A percentile compares a stretch with the other conserved stretches of the same genome.
Conservation (phyloP, 805 yeast species). For the Cyberlindnera bimundalis region DNA sequence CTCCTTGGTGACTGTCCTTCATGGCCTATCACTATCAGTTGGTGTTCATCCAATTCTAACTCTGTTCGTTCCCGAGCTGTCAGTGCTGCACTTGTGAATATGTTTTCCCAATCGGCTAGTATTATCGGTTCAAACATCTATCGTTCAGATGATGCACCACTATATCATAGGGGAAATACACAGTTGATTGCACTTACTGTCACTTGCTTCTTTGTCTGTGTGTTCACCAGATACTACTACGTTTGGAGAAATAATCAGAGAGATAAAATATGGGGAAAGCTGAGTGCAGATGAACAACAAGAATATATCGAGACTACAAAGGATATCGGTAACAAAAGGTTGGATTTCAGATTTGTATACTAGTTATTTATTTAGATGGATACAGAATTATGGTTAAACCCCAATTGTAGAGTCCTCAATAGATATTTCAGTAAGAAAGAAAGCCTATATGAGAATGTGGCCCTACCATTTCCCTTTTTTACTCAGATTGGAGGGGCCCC, state of each 20-base stretch:
- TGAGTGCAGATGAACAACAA: conserved; percentile 48
- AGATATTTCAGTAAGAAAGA: too few relatives aligned
- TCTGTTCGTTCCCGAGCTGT: conserved; percentile 63
- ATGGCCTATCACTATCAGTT: conserved; percentile 54
- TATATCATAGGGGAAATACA: conserved; percentile 55
- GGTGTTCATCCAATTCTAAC: conserved; percentile 62
- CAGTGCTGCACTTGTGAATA: conserved; percentile 61
- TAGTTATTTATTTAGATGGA: background rate
- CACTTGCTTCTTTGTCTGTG: conserved; percentile 30
- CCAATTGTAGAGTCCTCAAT: too few relatives aligned
- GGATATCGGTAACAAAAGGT: conserved; percentile 55
- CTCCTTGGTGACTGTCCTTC: conserved; percentile 42
- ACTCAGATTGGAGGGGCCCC: too few relatives aligned
- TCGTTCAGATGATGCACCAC: conserved; percentile 53
- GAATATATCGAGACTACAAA: conserved; percentile 42
- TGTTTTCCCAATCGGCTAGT: conserved; percentile 56
- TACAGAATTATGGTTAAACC: too few relatives aligned
- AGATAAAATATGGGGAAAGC: conserved; percentile 46
- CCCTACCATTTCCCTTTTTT: too few relatives aligned
- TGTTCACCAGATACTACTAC: conserved; percentile 32
- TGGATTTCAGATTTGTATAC: conserved; percentile 43
- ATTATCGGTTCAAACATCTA: conserved; percentile 57
- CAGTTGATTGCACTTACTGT: conserved; percentile 36
- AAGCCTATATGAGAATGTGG: too few relatives aligned
- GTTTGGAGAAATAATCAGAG: conserved; percentile 39